A percentile compares a stretch with the other conserved stretches of the same genome.
Conservation (phyloP, 2,329 filamentous ascomycete genomes). For the Botryotinia globosa region DNA sequence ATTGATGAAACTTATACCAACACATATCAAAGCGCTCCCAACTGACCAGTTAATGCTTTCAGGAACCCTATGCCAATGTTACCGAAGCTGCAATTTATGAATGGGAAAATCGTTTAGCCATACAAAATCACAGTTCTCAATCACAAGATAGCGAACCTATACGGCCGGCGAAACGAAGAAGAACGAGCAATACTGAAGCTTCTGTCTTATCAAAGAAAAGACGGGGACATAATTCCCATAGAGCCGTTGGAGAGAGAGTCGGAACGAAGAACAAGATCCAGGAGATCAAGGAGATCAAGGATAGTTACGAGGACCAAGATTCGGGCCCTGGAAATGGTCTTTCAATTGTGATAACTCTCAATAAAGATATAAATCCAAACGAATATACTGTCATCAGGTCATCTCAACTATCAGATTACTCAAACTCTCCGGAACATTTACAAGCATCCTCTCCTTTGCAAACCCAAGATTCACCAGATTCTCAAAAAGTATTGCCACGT, state of each 20-base stretch:
- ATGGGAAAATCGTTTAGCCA: slow-evolving; percentile 16
- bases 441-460: slow-evolving; percentile 15
- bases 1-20: not conserved
- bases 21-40: not conserved
- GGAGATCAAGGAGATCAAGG: slow-evolving; percentile 33
- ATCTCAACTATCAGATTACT: slow-evolving; percentile 22
- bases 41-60: not conserved
- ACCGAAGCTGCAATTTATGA: slow-evolving; percentile 13
- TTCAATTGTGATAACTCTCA: slow-evolving; percentile 24
- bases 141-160: slow-evolving; percentile 26
- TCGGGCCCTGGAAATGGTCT: slow-evolving; percentile 9
- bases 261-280: slow-evolving; percentile 6
- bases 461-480: slow-evolving; percentile 12
- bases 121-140: not conserved
- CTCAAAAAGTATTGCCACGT: slow-evolving; percentile 5
- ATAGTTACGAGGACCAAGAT: slow-evolving; percentile 32
- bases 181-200: not conserved
- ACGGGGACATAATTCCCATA: slow-evolving; percentile 18
- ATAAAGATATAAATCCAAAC: slow-evolving; percentile 26
- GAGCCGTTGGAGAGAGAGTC: slow-evolving; percentile 22
- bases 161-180: slow-evolving; percentile 26
- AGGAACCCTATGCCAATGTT: slow-evolving; percentile 33
- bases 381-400: slow-evolving; percentile 25
- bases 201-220: slow-evolving; percentile 16
- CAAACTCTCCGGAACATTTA: slow-evolving; percentile 1